Conservation (phyloP, 2,329 filamentous ascomycete genomes). For the Aspergillus brunneoviolaceus region DNA sequence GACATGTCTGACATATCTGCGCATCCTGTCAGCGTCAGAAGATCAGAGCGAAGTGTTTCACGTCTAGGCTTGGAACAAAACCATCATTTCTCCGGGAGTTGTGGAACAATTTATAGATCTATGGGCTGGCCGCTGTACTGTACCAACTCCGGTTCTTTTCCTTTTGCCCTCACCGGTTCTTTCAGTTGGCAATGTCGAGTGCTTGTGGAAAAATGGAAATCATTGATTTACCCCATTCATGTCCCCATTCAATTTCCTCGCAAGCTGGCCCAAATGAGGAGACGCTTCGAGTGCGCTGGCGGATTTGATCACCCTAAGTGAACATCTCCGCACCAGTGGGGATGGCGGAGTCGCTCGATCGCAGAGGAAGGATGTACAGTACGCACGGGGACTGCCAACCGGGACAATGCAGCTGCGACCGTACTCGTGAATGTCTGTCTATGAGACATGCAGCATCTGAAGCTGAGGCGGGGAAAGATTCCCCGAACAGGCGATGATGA, state of each 20-base stretch:
- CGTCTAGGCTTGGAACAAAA: neutral
- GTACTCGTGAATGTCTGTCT: neutral
- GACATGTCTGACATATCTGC: neutral
- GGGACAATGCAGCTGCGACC: neutral
- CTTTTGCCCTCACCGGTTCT: no score
- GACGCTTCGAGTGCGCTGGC: neutral
- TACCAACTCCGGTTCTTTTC: no score
- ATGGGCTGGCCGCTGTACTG: neutral
- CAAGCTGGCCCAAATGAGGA: conserved; percentile 4
- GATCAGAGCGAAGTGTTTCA: neutral
- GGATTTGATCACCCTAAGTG: conserved; percentile 1
- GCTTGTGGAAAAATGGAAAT: no score
- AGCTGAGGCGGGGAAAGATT: neutral
- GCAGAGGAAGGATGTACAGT: neutral
- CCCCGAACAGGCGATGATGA: neutral
- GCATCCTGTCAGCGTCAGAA: neutral
- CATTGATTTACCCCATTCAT: no score
- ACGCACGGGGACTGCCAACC: neutral
- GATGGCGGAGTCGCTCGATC: conserved; percentile 10
- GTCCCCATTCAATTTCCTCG: no score
- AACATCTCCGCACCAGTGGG: conserved; percentile 26
- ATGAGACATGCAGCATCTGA: no score
- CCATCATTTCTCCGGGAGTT: neutral
- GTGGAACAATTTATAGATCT: neutral
- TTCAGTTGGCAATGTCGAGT: no score